Conservation (phyloP, 2,329 filamentous ascomycete species). For the Aspergillus ochraceus region DNA sequence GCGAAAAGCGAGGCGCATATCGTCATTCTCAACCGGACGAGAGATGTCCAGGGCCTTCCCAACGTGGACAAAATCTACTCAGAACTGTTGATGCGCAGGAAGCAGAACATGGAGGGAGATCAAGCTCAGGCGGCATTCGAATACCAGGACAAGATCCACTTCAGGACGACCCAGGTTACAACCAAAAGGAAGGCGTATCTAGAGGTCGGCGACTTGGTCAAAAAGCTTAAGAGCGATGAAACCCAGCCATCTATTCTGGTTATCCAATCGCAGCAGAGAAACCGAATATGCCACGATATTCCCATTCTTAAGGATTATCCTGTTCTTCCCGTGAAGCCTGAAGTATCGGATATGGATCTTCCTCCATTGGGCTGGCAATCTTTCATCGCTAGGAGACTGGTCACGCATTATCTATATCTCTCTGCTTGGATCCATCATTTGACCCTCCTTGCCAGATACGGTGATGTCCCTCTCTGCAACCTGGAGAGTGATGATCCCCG, state of each 20-base stretch:
- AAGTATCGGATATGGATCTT: conserved; percentile 79
- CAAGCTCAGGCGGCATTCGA: conserved; percentile 78
- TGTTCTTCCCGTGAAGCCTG: conserved; percentile 75
- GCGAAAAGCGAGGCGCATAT: conserved; percentile 77
- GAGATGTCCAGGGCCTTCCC: conserved; percentile 80
- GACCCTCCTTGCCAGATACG: conserved; percentile 83
- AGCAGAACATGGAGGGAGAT: conserved; percentile 66
- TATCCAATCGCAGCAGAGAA: conserved; percentile 83
- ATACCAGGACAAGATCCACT: conserved; percentile 82
- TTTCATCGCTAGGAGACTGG: conserved; percentile 80
- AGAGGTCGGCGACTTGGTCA: conserved; percentile 82
- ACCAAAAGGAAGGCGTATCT: conserved; percentile 86
- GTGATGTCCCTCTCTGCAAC: conserved; percentile 93
- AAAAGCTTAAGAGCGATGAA: conserved; percentile 87
- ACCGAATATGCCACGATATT: conserved; percentile 79
- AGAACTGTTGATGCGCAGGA: conserved; percentile 66
- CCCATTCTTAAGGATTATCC: conserved; percentile 82
- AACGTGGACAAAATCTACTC: conserved; percentile 87
- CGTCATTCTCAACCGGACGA: conserved; percentile 79
- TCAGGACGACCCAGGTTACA: conserved; percentile 84
- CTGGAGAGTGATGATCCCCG: conserved; percentile 90
- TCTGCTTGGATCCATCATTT: conserved; percentile 90
- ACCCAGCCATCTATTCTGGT: conserved; percentile 77
- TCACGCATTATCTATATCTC: conserved; percentile 89
- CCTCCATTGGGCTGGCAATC: conserved; percentile 93